A percentile compares a stretch with the other conserved stretches of the same genome.
These are phyloP conservation scores for Saxophila tyrrhenica DNA, from an alignment of 495 filamentous ascomycete species.

Conservation along the genomic window DNA sequence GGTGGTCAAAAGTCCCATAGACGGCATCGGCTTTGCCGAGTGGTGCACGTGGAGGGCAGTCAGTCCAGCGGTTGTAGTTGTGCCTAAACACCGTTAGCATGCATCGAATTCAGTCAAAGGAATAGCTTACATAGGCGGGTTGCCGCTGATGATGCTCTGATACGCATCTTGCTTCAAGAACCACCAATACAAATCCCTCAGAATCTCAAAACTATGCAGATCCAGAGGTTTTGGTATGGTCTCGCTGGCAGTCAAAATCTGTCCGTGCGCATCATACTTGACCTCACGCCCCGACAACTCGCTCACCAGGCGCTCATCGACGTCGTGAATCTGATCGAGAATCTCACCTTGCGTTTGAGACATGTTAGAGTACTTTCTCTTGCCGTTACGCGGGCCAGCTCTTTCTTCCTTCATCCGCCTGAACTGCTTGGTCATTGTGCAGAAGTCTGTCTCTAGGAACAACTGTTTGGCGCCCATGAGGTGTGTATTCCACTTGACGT, in stretches of 20 bases:
- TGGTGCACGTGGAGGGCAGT: slow-evolving; percentile 73
- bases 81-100: slow-evolving; percentile 41
- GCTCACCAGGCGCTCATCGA: slow-evolving; percentile 28
- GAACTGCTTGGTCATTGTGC: slow-evolving; percentile 58
- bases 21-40: slow-evolving; percentile 69
- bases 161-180: slow-evolving; percentile 86
- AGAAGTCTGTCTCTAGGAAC: slow-evolving; percentile 70
- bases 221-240: slow-evolving; percentile 16
- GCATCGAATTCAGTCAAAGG: not conserved
- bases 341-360: slow-evolving; percentile 10
- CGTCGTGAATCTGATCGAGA: slow-evolving; percentile 19
- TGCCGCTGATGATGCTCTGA: slow-evolving; percentile 81
- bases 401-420: slow-evolving; percentile 42
- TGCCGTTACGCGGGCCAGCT: slow-evolving; percentile 11
- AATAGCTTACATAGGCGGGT: slow-evolving; percentile 62
- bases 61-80: slow-evolving; percentile 66
- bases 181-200: slow-evolving; percentile 94
- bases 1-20: slow-evolving; percentile 77
- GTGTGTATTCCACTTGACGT: slow-evolving; percentile 91
- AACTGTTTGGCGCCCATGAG: slow-evolving; percentile 74
- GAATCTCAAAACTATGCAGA: slow-evolving; percentile 51
- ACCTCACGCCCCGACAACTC: slow-evolving; percentile 26
- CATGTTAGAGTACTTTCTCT: slow-evolving; percentile 6
- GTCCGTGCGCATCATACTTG: slow-evolving; percentile 26
- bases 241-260: slow-evolving; percentile 12